Conservation (phyloP, 306 rosid genomes). For the Gillenia trifoliata region DNA sequence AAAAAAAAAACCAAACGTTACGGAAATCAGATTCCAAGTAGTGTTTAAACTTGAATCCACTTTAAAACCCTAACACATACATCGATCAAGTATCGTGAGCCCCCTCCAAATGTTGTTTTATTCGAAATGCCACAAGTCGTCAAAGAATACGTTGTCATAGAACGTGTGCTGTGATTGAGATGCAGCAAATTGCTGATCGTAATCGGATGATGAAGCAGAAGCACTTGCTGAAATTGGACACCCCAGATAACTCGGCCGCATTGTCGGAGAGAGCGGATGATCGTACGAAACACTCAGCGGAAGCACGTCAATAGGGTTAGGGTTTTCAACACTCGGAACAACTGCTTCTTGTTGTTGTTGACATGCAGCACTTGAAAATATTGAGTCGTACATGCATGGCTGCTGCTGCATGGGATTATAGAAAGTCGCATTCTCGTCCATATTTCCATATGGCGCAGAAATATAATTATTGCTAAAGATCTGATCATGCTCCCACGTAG, state of each 20-base stretch:
- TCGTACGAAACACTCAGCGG: background rate
- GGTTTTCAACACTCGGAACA: background rate
- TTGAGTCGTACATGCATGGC: background rate
- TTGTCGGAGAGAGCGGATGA: background rate
- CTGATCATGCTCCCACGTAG: background rate
- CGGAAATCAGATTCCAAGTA: too few species aligned
- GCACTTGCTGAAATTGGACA: background rate
- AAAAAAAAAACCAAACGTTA: too few species aligned
- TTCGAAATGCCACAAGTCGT: background rate
- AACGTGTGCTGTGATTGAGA: background rate
- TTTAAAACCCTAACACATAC: too few species aligned
- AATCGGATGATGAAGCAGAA: background rate
- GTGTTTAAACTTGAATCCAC: too few species aligned
- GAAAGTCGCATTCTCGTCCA: background rate
- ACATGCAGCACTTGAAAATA: background rate
- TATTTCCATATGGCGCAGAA: background rate
- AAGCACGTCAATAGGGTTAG: background rate
- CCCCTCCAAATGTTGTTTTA: background rate
- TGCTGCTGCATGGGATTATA: background rate
- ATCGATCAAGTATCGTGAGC: background rate
- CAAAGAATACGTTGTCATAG: background rate
- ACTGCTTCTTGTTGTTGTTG: too few species aligned
- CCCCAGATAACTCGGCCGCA: background rate
- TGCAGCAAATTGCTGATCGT: background rate
- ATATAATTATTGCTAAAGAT: background rate